Conservation (phyloP, 192 early-diverging fungal genomes). For the Coemansia erecta region DNA sequence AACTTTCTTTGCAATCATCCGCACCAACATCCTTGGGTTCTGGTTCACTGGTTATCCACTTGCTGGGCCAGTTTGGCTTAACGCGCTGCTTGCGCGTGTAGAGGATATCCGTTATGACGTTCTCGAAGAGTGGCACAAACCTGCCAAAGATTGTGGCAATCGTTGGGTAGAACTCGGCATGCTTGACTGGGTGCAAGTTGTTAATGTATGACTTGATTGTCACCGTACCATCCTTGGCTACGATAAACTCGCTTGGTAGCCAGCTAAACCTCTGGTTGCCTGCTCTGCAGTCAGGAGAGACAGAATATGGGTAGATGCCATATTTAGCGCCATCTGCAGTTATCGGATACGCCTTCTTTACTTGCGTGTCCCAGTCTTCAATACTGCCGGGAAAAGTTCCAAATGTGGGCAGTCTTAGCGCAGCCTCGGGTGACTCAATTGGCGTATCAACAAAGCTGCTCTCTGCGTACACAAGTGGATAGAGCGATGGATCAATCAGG, state of each 20-base stretch:
- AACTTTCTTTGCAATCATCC: conserved; percentile 1
- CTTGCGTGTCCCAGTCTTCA: conserved; percentile 12
- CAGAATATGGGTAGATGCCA: too few species aligned
- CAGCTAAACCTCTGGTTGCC: conserved; percentile 36
- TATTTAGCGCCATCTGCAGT: neutral
- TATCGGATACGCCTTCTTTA: neutral
- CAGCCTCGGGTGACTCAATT: conserved; percentile 25
- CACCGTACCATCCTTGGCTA: conserved; percentile 40
- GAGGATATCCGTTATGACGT: conserved; percentile 16
- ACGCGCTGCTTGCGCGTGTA: neutral
- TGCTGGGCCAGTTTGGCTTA: neutral
- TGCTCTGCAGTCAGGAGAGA: too few species aligned
- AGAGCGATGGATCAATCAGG: conserved; percentile 57
- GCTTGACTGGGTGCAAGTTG: conserved; percentile 59
- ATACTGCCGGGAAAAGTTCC: conserved; percentile 21
- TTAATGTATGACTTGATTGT: conserved; percentile 62
- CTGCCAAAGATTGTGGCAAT: conserved; percentile 44
- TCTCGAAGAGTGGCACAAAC: conserved; percentile 62
- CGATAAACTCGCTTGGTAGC: conserved; percentile 60
- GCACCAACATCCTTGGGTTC: conserved; percentile 3
- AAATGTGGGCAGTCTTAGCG: conserved; percentile 29
- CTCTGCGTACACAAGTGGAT: conserved; percentile 37
- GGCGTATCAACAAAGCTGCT: conserved; percentile 20
- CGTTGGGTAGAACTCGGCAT: conserved; percentile 46
- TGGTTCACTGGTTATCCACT: neutral